phyloP scores from a whole-genome alignment of 176 grass and related monocot species.

The Calamus simplicifolius region DNA sequence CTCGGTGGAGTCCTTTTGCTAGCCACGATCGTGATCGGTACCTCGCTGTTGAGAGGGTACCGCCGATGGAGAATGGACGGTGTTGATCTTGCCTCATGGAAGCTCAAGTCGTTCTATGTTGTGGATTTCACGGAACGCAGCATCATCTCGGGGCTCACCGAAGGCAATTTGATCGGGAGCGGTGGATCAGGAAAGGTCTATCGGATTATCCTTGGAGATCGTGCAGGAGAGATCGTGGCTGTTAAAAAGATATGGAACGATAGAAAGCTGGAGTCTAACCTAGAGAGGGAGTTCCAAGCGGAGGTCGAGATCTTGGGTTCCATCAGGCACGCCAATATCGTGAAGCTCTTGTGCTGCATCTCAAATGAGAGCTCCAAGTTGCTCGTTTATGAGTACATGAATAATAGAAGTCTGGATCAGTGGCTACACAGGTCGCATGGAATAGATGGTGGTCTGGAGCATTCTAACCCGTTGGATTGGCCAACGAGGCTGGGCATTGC shows the following conservation, averaged over 20 bases:
- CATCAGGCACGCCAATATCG: slow-evolving; percentile 57
- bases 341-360: slow-evolving; percentile 59
- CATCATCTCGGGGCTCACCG: slow-evolving; percentile 20
- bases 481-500: slow-evolving; percentile 50
- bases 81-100: slow-evolving; percentile 23
- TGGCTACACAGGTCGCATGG: slow-evolving; percentile 29
- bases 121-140: slow-evolving; percentile 29
- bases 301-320: slow-evolving; percentile 46
- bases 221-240: slow-evolving; percentile 14
- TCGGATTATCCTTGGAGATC: slow-evolving; percentile 25
- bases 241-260: slow-evolving; percentile 45
- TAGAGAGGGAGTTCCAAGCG: slow-evolving; percentile 32
- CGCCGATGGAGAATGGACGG: not conserved
- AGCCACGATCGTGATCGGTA: not conserved
- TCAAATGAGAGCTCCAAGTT: slow-evolving; percentile 24
- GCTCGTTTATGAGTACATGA: slow-evolving; percentile 68
- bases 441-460: not conserved
- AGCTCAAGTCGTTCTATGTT: slow-evolving; percentile 30
- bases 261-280: slow-evolving; percentile 17
- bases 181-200: slow-evolving; percentile 68
- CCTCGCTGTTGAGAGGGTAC: not conserved
- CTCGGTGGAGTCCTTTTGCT: slow-evolving; percentile 14
- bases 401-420: slow-evolving; percentile 50
- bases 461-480: slow-evolving; percentile 32
- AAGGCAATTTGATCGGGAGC: slow-evolving; percentile 47